These are phyloP conservation scores for Dacryopinax primogenitus DNA, from an alignment of 768 basidiomycete species.

Conservation along the genomic window DNA sequence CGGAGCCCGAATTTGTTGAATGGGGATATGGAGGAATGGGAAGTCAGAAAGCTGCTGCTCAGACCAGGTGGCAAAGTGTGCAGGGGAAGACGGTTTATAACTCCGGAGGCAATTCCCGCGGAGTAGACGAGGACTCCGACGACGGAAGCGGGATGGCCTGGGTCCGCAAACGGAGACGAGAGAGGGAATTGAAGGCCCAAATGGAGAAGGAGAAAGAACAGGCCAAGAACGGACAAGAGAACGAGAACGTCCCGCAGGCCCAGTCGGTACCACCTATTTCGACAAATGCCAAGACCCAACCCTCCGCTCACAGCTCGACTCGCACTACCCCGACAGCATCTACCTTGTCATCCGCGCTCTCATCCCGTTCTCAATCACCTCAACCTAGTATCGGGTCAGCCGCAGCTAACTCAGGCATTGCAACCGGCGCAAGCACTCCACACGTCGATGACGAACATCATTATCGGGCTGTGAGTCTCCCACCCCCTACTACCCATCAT, in stretches of 20 bases:
- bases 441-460: constrained; percentile 22
- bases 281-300: not conserved
- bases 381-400: not conserved
- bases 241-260: constrained; percentile 16
- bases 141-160: constrained; percentile 83
- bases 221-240: constrained; percentile 15
- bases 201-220: constrained; percentile 23
- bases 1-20: constrained; percentile 77
- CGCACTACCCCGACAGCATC: not conserved
- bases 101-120: constrained; percentile 26
- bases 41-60: constrained; percentile 24
- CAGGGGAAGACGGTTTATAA: constrained; percentile 1
- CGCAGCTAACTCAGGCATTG: not conserved
- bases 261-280: constrained; percentile 14
- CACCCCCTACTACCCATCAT: constrained; percentile 26
- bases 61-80: constrained; percentile 19
- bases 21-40: constrained; percentile 90
- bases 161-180: constrained; percentile 52
- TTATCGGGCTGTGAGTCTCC: constrained; percentile 28
- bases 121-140: constrained; percentile 42
- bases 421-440: not conserved
- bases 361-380: not conserved
- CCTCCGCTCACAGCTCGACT: not conserved
- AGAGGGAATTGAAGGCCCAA: constrained; percentile 37
- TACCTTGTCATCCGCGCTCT: not conserved